Base-by-base conservation (phyloP, 140 eudicot genomes). In the Erigeron philadelphicus region DNA sequence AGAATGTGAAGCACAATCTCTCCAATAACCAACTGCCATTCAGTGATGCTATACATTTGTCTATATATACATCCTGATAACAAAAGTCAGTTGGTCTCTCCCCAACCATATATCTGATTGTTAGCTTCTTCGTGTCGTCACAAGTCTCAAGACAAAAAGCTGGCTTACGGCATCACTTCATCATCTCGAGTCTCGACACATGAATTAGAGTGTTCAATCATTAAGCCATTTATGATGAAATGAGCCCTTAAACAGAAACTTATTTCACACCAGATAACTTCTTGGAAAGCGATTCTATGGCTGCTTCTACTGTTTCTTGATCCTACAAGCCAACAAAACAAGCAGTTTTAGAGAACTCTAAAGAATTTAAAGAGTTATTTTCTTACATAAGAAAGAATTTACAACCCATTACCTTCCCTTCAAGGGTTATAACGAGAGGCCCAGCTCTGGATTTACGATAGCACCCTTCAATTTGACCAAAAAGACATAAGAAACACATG, bases 391-490 rank as follows among this genome's bases (percentile, higher is more conserved):
- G 38, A 31, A 2, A 31, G 38, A 31, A 4, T 0, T 31, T 1
- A 53, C 40, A 49, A 48, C 45, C 8, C 21, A 23, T 69, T 81
- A 92, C 98, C 95, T 88, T 92, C 68, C 96, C 92, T 81, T 81
- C 79, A 0, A 92, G 76, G 47, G 71, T 81, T 47, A 92, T 82
- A 38, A 76, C 17, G 57, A 88, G 89, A 59, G 95, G 84, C 55
- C 95, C 96, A 7, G 67, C 79, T 73, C 96, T 92, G 18, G 96
- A 72, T 76, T 79, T 77, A 8, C 96, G 92, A 66, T 81, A 77
- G 73, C 89, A 84, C 53, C 95, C 96, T 92, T 66, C 1, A 42
- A 38, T 59, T 68, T 19, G 13, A 1, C 62, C 49, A 61, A 9
- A 52, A 61, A 21, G 25, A 21, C 25, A 21, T 21, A 21, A 21